Evolutionary conservation across 805 yeast species (phyloP).

Genomic region (Wickerhamomyces silvicola): DNA sequence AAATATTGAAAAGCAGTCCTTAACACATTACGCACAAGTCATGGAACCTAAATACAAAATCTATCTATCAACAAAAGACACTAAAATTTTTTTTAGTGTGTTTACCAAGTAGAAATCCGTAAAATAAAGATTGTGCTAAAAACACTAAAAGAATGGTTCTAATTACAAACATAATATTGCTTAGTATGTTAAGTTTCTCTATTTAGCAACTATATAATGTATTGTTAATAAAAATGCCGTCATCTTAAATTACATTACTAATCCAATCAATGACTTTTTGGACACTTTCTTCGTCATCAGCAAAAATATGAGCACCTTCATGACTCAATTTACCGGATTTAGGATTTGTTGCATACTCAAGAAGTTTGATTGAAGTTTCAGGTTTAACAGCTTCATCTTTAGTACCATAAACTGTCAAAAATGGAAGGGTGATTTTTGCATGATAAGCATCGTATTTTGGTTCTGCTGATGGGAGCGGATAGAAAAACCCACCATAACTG

Average conservation of each 20-base stretch:
- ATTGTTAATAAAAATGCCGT: not conserved
- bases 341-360: not conserved
- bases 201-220: no score
- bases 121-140: no score
- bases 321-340: slow-evolving; percentile 1
- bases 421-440: slow-evolving; percentile 3
- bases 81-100: no score
- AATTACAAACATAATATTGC: no score
- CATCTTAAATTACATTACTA: not conserved
- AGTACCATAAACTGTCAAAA: slow-evolving; percentile 4
- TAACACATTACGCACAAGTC: no score
- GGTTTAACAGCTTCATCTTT: slow-evolving; percentile 1
- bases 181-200: no score
- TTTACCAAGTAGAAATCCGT: no score
- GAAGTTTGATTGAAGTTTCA: not conserved
- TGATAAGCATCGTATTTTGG: slow-evolving; percentile 2
- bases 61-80: no score
- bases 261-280: slow-evolving; percentile 1
- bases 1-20: no score
- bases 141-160: no score
- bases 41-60: no score
- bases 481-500: slow-evolving; percentile 5
- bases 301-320: slow-evolving; percentile 3
- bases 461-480: slow-evolving; percentile 4
- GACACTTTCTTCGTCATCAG: slow-evolving; percentile 1